Conservation (phyloP, 1,139 yeast species). For the Zygotorulaspora mrakii region DNA sequence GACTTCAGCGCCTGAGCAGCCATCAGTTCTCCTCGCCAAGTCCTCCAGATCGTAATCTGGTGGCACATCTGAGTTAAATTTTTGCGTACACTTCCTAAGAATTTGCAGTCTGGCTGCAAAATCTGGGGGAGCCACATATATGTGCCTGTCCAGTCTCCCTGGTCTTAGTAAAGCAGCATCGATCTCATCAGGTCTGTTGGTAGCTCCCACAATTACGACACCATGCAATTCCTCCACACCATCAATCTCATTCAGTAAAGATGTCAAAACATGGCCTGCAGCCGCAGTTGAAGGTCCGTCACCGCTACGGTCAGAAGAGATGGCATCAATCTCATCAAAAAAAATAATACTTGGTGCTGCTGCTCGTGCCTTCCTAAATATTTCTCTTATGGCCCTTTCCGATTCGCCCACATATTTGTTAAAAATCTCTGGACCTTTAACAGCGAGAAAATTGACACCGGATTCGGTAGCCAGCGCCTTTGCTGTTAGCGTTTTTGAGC, state of each 20-base stretch:
- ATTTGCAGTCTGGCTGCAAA: slow-evolving; percentile 72
- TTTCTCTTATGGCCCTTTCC: slow-evolving; percentile 82
- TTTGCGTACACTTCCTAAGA: slow-evolving; percentile 58
- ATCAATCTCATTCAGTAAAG: slow-evolving; percentile 87
- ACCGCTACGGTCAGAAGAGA: slow-evolving; percentile 68
- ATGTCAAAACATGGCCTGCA: slow-evolving; percentile 80
- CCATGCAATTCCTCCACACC: slow-evolving; percentile 94
- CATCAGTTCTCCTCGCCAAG: slow-evolving; percentile 69
- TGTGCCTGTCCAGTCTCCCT: slow-evolving; percentile 87
- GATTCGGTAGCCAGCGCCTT: slow-evolving; percentile 95
- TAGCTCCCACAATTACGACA: slow-evolving; percentile 90
- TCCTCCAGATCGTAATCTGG: slow-evolving; percentile 47
- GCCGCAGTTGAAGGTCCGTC: slow-evolving; percentile 63
- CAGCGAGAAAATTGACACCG: slow-evolving; percentile 86
- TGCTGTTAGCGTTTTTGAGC: slow-evolving; percentile 90
- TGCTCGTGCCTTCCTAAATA: slow-evolving; percentile 86
- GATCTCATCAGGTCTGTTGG: slow-evolving; percentile 88
- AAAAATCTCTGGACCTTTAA: slow-evolving; percentile 92
- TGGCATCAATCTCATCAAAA: slow-evolving; percentile 93
- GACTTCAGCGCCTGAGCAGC: slow-evolving; percentile 96
- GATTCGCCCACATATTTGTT: slow-evolving; percentile 94
- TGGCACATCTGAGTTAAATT: slow-evolving; percentile 43
- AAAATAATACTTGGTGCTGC: slow-evolving; percentile 91
- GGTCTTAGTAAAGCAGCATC: slow-evolving; percentile 92
- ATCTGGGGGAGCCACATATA: slow-evolving; percentile 92